These are phyloP conservation scores for Peronospora destructor DNA, from an alignment of 352 stramenopile species.

Conservation along the genomic window DNA sequence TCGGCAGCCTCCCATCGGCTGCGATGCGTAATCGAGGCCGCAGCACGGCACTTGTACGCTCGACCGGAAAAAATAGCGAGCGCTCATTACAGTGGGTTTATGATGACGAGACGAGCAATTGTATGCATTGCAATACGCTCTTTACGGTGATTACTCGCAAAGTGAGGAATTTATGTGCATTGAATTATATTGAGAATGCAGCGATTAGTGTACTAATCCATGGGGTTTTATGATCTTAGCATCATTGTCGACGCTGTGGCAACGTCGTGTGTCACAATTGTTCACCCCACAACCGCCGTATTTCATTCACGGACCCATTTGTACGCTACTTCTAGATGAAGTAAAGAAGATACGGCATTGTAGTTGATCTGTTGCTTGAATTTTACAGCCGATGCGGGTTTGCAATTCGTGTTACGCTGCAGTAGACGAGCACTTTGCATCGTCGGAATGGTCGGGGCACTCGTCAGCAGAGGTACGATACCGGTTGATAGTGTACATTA, in stretches of 20 bases:
- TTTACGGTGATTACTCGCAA: conserved; percentile 82
- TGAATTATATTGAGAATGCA: neutral
- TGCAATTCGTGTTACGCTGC: conserved; percentile 82
- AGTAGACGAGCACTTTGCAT: conserved; percentile 80
- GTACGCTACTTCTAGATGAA: conserved; percentile 21
- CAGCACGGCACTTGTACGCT: conserved; percentile 35
- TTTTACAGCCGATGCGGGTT: conserved; percentile 70
- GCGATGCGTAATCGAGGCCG: conserved; percentile 43
- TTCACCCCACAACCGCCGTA: conserved; percentile 78
- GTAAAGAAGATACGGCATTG: neutral
- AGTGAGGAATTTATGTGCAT: conserved; percentile 23
- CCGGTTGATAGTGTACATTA: neutral
- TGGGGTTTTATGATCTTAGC: conserved; percentile 26
- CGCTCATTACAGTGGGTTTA: conserved; percentile 74
- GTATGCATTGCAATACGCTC: conserved; percentile 82
- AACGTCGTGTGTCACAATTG: conserved; percentile 84
- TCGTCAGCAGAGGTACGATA: conserved; percentile 50
- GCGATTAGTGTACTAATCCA: neutral
- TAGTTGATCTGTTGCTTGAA: conserved; percentile 8
- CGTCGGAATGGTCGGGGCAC: conserved; percentile 76
- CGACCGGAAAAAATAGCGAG: conserved; percentile 28
- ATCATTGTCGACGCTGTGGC: conserved; percentile 78
- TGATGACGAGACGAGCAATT: conserved; percentile 80
- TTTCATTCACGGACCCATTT: conserved; percentile 74
- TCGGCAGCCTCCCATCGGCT: conserved; percentile 58